Evolutionary conservation across 345 rosid species (phyloP).

Genomic region (Lepidium aucheri): DNA sequence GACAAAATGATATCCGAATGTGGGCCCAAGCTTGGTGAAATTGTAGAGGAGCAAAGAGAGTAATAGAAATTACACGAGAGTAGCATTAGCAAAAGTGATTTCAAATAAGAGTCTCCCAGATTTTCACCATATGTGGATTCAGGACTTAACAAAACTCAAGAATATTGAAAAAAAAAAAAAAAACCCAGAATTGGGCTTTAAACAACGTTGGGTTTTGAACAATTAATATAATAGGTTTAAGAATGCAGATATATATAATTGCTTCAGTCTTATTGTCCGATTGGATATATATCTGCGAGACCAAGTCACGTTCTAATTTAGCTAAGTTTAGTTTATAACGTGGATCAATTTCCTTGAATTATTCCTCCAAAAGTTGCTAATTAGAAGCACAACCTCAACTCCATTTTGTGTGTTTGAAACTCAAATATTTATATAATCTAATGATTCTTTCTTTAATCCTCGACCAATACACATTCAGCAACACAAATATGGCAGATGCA

Average conservation of each 20-base stretch:
- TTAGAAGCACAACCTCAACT: slow-evolving; percentile 15
- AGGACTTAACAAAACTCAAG: background rate
- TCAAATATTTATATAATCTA: slow-evolving; percentile 5
- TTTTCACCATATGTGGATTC: background rate
- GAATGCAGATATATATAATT: too few species aligned
- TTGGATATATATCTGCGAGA: background rate
- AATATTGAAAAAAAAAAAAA: too few species aligned
- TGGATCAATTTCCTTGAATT: slow-evolving; percentile 1
- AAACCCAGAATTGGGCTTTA: background rate
- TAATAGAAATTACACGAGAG: too few species aligned
- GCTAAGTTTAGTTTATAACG: background rate
- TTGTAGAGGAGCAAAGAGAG: too few species aligned
- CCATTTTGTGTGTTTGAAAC: background rate
- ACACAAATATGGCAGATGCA: slow-evolving; percentile 42
- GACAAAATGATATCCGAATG: too few species aligned
- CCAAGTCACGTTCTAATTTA: slow-evolving; percentile 13
- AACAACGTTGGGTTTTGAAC: too few species aligned
- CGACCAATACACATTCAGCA: background rate
- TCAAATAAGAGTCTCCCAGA: too few species aligned
- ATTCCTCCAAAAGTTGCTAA: slow-evolving; percentile 24
- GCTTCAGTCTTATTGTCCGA: too few species aligned
- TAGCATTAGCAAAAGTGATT: too few species aligned
- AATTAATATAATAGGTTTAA: too few species aligned
- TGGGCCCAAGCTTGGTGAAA: too few species aligned
- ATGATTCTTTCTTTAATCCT: background rate